These are phyloP conservation scores for Saksenaea oblongispora DNA, from an alignment of 371 early-diverging fungal genomes.

Conservation along the genomic window DNA sequence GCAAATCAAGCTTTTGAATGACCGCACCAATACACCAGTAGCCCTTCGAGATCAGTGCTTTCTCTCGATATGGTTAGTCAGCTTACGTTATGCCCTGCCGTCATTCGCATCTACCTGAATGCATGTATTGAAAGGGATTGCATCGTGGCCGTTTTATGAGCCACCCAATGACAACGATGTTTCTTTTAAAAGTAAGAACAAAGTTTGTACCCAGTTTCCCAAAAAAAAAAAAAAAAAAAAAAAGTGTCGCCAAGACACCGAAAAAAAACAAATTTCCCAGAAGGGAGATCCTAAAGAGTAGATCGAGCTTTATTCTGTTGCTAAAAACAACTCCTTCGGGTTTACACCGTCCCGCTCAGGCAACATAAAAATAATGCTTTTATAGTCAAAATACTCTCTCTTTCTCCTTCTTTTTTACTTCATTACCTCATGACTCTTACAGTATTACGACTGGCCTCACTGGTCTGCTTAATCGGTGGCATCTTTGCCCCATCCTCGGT, in stretches of 20 bases:
- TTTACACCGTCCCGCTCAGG: neutral
- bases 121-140: too few relatives aligned
- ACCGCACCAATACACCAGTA: too few relatives aligned
- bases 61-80: too few relatives aligned
- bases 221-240: neutral
- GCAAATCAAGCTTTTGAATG: too few relatives aligned
- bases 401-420: neutral
- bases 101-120: too few relatives aligned
- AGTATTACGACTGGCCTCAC: neutral
- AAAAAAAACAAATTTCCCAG: neutral
- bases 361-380: neutral
- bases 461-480: neutral
- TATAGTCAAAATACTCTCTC: neutral
- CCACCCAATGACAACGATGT: neutral
- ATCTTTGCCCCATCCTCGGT: neutral
- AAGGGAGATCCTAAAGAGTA: neutral
- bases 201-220: neutral
- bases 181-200: constrained; percentile 5
- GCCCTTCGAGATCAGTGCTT: too few relatives aligned
- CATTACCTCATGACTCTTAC: neutral
- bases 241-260: constrained; percentile 2
- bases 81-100: too few relatives aligned
- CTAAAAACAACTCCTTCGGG: neutral
- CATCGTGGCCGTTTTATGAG: too few relatives aligned
- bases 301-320: neutral